Evolutionary conservation across 805 yeast genomes (phyloP), one percentile per base, ranked within the genome.

Genomic region (Pichia pseudocactophila): DNA sequence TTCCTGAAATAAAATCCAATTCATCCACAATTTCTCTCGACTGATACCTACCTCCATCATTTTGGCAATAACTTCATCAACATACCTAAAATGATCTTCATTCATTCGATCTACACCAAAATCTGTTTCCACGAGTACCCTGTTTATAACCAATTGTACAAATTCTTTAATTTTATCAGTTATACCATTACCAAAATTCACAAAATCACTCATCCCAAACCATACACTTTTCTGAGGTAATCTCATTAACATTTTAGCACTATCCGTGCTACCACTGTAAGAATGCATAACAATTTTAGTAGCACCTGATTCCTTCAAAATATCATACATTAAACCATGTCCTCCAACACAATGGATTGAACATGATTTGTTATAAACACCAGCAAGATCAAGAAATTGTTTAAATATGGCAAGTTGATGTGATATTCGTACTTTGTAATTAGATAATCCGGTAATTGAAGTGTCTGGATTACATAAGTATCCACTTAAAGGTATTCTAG

Each of bases 311-410:
- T 31, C 11, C 13, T 78, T 82, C 40, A 66, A 75, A 12, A 82
- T 30, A 3, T 50, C 46, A 19, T 30, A 36, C 4, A 53, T 56
- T 7, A 65, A 54, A 0, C 88, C 86, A 46, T 83, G 89, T 10
- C 83, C 76, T 51, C 82, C 83, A 5, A 90, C 97, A 51, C 89
- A 83, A 56, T 90, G 98, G 0, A 92, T 47, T 0, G 85, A 76
- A 22, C 74, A 42, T 15, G 63, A 50, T 20, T 64, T 53, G 9
- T 63, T 55, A 13, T 4, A 25, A 19, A 31, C n/a, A 2, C 15
- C 4, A 0, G 96, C 95, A 11, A 84, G 43, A 4, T 58, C 53
- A 16, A 86, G 55, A 44, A 80, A 81, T 2, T 54, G 50, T 3
- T 54, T 53, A 31, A 89, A 70, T 0, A 90, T 58, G 1, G 41